Percentiles rank a stretch among this genome's conserved stretches.
Evolutionary conservation across 257 asterid genomes (phyloP).

Genomic region (Primulina tabacum): DNA sequence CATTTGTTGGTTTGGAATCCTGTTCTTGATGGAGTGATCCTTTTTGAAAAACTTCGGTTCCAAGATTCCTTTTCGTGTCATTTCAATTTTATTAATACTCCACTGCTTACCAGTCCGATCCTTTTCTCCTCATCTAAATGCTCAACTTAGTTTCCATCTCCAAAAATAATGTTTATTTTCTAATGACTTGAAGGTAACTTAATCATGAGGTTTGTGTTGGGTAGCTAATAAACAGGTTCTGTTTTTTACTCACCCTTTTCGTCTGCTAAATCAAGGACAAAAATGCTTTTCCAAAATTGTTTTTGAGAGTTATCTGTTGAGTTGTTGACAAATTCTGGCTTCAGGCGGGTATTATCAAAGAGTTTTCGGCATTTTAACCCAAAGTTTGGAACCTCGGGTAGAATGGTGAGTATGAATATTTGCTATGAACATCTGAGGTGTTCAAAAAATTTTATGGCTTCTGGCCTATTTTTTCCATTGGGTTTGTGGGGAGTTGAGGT

Average conservation of each 20-base stretch:
- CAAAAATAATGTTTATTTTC: too few species aligned
- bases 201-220: not conserved
- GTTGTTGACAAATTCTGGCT: not conserved
- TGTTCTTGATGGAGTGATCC: conserved; percentile 17
- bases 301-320: too few species aligned
- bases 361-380: not conserved
- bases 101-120: not conserved
- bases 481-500: not conserved
- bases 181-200: not conserved
- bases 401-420: not conserved
- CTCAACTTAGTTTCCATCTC: not conserved
- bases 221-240: not conserved
- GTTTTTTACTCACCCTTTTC: not conserved
- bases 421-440: not conserved
- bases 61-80: conserved; percentile 6
- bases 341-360: not conserved
- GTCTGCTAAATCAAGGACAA: too few species aligned
- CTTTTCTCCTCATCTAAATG: not conserved
- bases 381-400: not conserved
- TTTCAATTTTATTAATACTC: conserved; percentile 15
- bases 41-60: conserved; percentile 22
- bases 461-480: not conserved
- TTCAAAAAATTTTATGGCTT: not conserved
- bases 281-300: not conserved
- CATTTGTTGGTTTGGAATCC: conserved; percentile 25